Conservation (phyloP, 2,329 filamentous ascomycete genomes). For the Pyrenophora teres region DNA sequence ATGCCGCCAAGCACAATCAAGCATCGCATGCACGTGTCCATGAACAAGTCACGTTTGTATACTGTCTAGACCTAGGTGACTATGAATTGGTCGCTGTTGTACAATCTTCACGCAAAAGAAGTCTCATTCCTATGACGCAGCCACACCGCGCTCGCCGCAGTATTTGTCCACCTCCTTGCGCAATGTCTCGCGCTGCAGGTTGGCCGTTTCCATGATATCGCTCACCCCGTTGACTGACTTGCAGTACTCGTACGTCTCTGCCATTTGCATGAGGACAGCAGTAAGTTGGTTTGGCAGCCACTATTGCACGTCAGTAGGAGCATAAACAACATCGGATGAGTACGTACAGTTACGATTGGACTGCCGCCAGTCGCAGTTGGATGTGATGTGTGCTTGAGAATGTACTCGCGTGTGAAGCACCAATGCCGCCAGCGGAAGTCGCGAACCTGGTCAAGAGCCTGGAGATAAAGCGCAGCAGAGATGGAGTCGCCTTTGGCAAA, state of each 20-base stretch:
- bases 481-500: slow-evolving; percentile 69
- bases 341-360: slow-evolving; percentile 71
- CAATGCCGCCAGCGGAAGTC: slow-evolving; percentile 85
- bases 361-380: slow-evolving; percentile 80
- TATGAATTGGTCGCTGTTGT: not conserved
- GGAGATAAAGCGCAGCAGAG: slow-evolving; percentile 53
- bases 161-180: slow-evolving; percentile 77
- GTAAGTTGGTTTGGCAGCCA: slow-evolving; percentile 83
- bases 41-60: not conserved
- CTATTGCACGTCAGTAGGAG: slow-evolving; percentile 29
- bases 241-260: slow-evolving; percentile 58
- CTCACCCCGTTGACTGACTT: slow-evolving; percentile 54
- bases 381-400: slow-evolving; percentile 75
- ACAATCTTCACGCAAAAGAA: not conserved
- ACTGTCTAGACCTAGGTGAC: not conserved
- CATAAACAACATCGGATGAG: not conserved
- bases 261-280: slow-evolving; percentile 75
- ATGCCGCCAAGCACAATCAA: slow-evolving; percentile 1
- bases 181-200: slow-evolving; percentile 67
- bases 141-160: slow-evolving; percentile 64
- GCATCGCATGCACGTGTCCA: not conserved
- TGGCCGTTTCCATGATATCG: slow-evolving; percentile 70
- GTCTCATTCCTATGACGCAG: slow-evolving; percentile 24
- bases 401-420: slow-evolving; percentile 85
- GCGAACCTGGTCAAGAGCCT: slow-evolving; percentile 71